phyloP scores from a whole-genome alignment of 129 eudicot species.

The Flaveria brownii region DNA sequence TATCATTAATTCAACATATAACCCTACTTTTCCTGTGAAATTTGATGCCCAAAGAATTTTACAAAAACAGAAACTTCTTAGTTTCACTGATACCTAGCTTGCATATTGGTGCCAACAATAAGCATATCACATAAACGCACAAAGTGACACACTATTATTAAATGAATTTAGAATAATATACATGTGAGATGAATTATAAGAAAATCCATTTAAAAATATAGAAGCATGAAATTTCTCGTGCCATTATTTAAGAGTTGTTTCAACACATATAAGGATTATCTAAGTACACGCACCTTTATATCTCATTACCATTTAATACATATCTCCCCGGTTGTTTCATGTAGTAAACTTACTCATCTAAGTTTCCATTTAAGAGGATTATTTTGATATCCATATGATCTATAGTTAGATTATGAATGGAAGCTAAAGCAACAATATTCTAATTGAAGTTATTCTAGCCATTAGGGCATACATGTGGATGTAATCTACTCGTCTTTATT shows the following conservation, averaged over 20 bases:
- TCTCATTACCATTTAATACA: background rate
- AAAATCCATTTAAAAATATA: background rate
- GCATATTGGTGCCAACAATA: background rate
- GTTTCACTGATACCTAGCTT: background rate
- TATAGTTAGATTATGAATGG: background rate
- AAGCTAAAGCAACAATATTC: too few relatives aligned
- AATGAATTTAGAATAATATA: constrained; percentile 5
- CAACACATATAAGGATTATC: background rate
- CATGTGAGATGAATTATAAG: background rate
- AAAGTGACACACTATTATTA: background rate
- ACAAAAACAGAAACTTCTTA: background rate
- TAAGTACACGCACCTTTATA: background rate
- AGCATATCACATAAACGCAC: background rate
- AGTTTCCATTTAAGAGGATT: background rate
- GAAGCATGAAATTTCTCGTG: background rate
- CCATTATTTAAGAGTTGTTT: constrained; percentile 17
- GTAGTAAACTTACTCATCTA: constrained; percentile 3
- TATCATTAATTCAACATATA: too few relatives aligned
- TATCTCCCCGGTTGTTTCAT: background rate
- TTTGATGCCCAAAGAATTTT: too few relatives aligned
- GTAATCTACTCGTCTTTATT: too few relatives aligned
- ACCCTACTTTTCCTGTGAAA: too few relatives aligned
- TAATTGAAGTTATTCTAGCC: too few relatives aligned
- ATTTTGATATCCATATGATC: constrained; percentile 10
- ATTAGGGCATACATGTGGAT: too few relatives aligned